Conservation (phyloP, 78 protist genomes). For the Chrysochromulina parva region DNA sequence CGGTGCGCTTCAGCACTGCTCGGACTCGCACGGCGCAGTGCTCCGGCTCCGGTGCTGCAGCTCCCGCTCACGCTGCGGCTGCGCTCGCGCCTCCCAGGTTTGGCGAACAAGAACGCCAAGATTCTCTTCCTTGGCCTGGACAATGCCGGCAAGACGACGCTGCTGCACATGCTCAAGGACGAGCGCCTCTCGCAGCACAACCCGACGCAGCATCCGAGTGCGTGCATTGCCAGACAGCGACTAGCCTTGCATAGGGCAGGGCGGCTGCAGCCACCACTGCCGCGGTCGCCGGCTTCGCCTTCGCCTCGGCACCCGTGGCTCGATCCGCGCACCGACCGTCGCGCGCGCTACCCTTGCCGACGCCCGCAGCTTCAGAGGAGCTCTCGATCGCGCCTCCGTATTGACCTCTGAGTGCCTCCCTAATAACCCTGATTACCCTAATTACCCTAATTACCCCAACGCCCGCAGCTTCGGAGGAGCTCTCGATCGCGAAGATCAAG, state of each 20-base stretch:
- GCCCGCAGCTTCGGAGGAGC: slow-evolving; percentile 86
- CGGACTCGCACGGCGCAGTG: too few relatives aligned
- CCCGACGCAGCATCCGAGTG: slow-evolving; percentile 95
- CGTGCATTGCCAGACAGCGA: slow-evolving; percentile 2
- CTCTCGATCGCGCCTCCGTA: slow-evolving; percentile 85
- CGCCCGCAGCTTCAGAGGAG: slow-evolving; percentile 85
- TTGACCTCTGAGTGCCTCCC: slow-evolving; percentile 88
- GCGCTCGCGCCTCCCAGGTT: too few relatives aligned
- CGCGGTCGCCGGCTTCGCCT: neutral
- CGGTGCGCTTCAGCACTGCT: too few relatives aligned
- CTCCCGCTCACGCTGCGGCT: too few relatives aligned
- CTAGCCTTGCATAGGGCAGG: too few relatives aligned
- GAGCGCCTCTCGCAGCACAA: slow-evolving; percentile 76
- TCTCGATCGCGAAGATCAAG: slow-evolving; percentile 87
- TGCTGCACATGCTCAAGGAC: slow-evolving; percentile 93
- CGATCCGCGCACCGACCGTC: neutral
- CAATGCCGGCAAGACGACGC: slow-evolving; percentile 99
- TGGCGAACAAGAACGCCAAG: slow-evolving; percentile 89
- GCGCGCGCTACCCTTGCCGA: neutral
- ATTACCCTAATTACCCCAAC: too few relatives aligned
- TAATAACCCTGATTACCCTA: too few relatives aligned
- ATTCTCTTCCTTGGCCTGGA: slow-evolving; percentile 99
- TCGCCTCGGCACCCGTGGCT: neutral
- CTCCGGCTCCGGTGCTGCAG: too few relatives aligned
- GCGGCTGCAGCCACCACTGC: too few relatives aligned